Conservation (phyloP, 208 protist genomes). For the Acanthamoeba culbertsoni region DNA sequence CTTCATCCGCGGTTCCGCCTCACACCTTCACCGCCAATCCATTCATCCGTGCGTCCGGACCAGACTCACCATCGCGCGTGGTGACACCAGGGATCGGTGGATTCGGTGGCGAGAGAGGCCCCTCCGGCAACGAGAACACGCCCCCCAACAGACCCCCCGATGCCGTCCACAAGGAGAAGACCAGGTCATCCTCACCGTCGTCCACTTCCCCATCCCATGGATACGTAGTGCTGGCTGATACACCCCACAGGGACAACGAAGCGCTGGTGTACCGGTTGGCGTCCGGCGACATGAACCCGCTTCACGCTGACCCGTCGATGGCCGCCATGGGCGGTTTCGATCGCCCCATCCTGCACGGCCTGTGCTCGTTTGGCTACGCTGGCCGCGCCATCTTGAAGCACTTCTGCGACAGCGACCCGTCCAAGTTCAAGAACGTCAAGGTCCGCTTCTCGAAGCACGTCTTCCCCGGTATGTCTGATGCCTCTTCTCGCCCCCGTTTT, state of each 20-base stretch:
- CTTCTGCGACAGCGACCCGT: conserved; percentile 73
- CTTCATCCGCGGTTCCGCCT: background rate
- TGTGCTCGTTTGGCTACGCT: conserved; percentile 78
- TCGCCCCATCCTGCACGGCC: conserved; percentile 77
- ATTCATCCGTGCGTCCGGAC: background rate
- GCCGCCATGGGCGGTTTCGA: conserved; percentile 72
- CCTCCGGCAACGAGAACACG: background rate
- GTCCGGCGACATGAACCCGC: conserved; percentile 75
- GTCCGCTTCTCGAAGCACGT: conserved; percentile 74
- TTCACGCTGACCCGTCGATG: conserved; percentile 78
- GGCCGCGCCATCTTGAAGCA: conserved; percentile 60
- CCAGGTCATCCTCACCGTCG: background rate
- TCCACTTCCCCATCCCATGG: background rate
- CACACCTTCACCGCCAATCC: too few species aligned
- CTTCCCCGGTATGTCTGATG: conserved; percentile 46
- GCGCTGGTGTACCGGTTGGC: conserved; percentile 73
- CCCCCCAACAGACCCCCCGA: conserved; percentile 62
- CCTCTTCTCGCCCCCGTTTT: background rate
- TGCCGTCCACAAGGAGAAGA: conserved; percentile 52
- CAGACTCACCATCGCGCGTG: background rate
- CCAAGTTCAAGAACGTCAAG: conserved; percentile 64
- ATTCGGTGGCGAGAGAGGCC: conserved; percentile 60
- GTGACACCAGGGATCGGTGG: conserved; percentile 55
- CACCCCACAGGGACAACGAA: conserved; percentile 67
- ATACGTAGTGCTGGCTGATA: too few species aligned